Percentiles rank a stretch among this genome's conserved stretches.
These are phyloP conservation scores for Sonneratia alba DNA, from an alignment of 345 rosid species.

Conservation along the genomic window DNA sequence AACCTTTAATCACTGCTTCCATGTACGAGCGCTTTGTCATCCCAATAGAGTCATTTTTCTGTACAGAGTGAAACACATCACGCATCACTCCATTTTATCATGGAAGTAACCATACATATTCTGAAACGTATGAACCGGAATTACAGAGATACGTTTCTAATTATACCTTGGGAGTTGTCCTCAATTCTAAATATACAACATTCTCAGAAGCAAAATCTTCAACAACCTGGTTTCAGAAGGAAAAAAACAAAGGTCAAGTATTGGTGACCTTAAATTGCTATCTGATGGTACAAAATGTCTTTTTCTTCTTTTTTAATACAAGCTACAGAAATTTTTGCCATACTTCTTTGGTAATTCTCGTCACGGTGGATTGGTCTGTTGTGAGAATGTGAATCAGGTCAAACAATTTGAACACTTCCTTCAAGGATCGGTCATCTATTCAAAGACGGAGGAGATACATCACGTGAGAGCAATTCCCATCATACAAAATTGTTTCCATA, in stretches of 20 bases:
- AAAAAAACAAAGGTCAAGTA: not conserved
- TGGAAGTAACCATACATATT: not conserved
- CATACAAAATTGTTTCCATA: not conserved
- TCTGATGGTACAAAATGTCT: not conserved
- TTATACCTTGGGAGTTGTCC: constrained; percentile 95
- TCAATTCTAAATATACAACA: constrained; percentile 75
- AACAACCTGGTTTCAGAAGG: constrained; percentile 40
- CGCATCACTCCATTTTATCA: constrained; percentile 10
- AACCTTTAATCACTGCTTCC: constrained; percentile 80
- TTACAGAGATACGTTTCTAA: not conserved
- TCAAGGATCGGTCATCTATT: constrained; percentile 60
- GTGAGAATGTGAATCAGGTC: constrained; percentile 77
- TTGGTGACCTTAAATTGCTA: not conserved
- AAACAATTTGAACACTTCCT: constrained; percentile 81
- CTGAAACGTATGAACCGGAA: not conserved
- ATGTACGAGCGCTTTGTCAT: constrained; percentile 93
- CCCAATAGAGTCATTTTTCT: constrained; percentile 74
- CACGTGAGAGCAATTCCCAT: not conserved
- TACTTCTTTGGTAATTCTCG: constrained; percentile 85
- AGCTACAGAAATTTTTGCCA: not conserved
- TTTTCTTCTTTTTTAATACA: not conserved
- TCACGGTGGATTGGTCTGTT: constrained; percentile 67
- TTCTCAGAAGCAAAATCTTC: constrained; percentile 92
- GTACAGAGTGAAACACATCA: constrained; percentile 12
- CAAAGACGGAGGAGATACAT: not conserved